Base-by-base conservation (phyloP, 805 yeast species). In the Saturnispora silvae region DNA sequence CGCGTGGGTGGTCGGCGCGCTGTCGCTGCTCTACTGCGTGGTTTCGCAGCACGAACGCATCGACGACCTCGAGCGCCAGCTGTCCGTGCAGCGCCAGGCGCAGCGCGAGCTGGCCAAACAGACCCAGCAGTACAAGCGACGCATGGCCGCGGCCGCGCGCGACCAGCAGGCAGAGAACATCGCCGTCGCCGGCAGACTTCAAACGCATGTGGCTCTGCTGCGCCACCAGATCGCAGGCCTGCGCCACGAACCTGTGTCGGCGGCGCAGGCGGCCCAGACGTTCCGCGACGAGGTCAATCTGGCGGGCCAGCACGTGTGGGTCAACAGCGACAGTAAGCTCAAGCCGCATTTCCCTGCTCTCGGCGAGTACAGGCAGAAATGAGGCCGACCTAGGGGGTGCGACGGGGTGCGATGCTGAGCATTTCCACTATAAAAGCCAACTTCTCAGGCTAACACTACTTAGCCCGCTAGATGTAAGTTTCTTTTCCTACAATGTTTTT, bases 101-200 rank as follows among this genome's bases (percentile, higher is more conserved):
- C 59, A 56, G 33, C 53, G 47, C 32, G 60, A 56, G n/a, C 43
- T 64, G 38, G 72, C 75, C 47, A 62, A 65, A 30, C 70, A 69
- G 45, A 67, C 66, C 50, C 63, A 68, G 33, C 65, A 63, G 20
- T 70, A 68, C 31, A 61, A 70, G 40, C 70, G 70, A 56, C 68
- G 69, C 49, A 60, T 70, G 35, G 57, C 80, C 14, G 63, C 64
- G 37, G 65, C 62, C 10, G 60, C 59, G n/a, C 62, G 55, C 48
- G 67, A 54, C 54, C 61, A 64, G 42, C 78, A 62, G 50, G n/a
- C n/a, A n/a, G n/a, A n/a, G n/a, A n/a, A n/a, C n/a, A n/a, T n/a
- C n/a, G n/a, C n/a, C n/a, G n/a, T n/a, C n/a, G n/a, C n/a, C n/a
- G 68, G 63, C 61, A 75, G 72, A 55, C 72, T 78, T 80, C 65